A percentile compares a stretch with the other conserved stretches of the same genome.
Evolutionary conservation across 2,329 filamentous ascomycete species (phyloP).

Genomic region (Penicillium sp.): DNA sequence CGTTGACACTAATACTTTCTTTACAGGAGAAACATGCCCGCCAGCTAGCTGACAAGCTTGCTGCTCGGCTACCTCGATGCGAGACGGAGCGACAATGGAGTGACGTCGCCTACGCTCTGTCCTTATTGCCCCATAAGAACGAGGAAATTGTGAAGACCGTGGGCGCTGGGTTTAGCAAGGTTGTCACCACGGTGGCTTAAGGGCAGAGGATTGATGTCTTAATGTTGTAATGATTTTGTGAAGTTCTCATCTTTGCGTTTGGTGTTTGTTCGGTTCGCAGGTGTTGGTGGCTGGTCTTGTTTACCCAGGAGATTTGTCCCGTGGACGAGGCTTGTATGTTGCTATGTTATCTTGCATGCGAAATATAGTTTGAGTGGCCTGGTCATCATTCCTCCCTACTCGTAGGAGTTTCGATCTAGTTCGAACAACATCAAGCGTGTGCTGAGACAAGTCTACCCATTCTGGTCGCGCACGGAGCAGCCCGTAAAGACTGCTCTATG

Average conservation of each 20-base stretch:
- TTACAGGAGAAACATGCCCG: conserved; percentile 90
- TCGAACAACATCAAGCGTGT: no score
- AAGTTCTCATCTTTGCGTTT: conserved; percentile 6
- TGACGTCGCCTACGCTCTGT: conserved; percentile 89
- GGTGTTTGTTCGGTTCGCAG: background rate
- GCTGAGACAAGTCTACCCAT: no score
- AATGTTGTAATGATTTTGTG: conserved; percentile 17
- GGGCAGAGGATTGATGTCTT: background rate
- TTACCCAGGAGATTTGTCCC: background rate
- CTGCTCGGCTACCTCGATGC: conserved; percentile 77
- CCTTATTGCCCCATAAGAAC: conserved; percentile 72
- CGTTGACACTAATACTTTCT: conserved; percentile 8
- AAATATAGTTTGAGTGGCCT: no score
- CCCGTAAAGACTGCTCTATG: background rate
- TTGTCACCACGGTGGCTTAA: conserved; percentile 62
- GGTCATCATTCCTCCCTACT: no score
- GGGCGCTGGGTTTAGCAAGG: conserved; percentile 54
- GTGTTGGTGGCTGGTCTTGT: background rate
- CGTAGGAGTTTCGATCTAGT: no score
- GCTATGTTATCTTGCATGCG: background rate
- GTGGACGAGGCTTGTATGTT: background rate
- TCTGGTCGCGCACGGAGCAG: conserved; percentile 6
- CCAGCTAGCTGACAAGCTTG: conserved; percentile 88
- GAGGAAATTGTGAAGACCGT: conserved; percentile 47
- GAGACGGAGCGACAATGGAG: conserved; percentile 96